Percentiles rank a stretch among this genome's conserved stretches.
phyloP scores from a whole-genome alignment of 805 yeast species.

The Hanseniaspora vineae region DNA sequence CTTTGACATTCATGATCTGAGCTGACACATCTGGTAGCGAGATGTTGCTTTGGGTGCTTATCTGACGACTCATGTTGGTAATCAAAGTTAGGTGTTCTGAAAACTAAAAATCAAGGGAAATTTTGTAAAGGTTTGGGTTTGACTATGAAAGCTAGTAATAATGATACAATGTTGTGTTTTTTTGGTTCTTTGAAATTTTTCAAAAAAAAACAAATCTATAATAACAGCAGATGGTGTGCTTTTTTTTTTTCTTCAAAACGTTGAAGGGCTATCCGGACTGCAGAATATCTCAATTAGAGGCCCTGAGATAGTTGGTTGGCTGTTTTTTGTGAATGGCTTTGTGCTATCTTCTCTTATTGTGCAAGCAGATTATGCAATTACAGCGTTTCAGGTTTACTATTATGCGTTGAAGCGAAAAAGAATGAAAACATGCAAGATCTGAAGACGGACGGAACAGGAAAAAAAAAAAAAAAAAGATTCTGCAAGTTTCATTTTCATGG shows the following conservation, averaged over 20 bases:
- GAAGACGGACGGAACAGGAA: background rate
- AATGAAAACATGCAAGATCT: background rate
- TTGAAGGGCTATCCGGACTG: too few species aligned
- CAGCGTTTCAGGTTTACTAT: too few species aligned
- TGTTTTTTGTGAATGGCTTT: too few species aligned
- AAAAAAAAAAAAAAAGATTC: background rate
- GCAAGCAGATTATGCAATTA: too few species aligned
- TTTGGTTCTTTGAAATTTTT: background rate
- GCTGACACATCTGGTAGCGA: background rate
- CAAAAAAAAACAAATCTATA: background rate
- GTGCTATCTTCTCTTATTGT: too few species aligned
- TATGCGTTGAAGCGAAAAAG: background rate
- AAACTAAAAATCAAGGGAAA: background rate
- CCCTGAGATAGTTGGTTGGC: too few species aligned
- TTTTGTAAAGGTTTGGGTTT: too few species aligned
- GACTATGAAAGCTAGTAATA: background rate
- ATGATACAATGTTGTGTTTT: background rate
- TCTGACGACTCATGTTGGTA: background rate
- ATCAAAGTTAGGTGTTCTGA: too few species aligned
- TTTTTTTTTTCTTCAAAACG: too few species aligned
- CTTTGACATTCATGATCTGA: slow-evolving; percentile 48
- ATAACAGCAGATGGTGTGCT: too few species aligned
- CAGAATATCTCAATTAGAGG: too few species aligned
- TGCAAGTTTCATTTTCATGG: too few species aligned
- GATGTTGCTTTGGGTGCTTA: background rate